phyloP scores from a whole-genome alignment of 1,284 basidiomycete genomes.

The Heterobasidion parviporum region DNA sequence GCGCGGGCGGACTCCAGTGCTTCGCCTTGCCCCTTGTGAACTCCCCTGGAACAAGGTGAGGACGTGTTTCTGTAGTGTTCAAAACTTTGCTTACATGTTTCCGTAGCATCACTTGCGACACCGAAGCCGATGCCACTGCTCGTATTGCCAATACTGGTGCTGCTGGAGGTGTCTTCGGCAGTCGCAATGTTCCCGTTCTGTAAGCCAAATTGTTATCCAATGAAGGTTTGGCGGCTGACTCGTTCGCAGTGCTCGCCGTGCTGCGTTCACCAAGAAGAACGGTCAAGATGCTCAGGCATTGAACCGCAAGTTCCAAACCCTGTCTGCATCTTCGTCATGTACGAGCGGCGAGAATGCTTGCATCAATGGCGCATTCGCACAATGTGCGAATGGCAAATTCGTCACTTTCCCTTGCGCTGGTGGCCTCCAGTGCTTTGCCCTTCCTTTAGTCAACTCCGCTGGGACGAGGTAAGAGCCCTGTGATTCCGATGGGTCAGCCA shows the following conservation, averaged over 20 bases:
- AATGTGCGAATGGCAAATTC: constrained; percentile 34
- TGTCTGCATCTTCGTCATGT: constrained; percentile 27
- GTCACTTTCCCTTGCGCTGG: constrained; percentile 28
- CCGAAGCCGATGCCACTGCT: constrained; percentile 13
- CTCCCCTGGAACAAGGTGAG: constrained; percentile 27
- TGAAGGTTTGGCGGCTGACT: neutral
- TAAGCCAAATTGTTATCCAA: neutral
- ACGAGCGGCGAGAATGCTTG: constrained; percentile 28
- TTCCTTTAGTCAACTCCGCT: constrained; percentile 41
- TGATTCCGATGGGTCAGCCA: neutral
- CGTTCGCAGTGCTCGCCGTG: neutral
- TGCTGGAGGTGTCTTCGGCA: neutral
- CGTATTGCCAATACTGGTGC: neutral
- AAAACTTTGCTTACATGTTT: neutral
- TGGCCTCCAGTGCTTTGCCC: constrained; percentile 33
- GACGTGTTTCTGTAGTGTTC: neutral
- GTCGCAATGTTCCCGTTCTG: neutral
- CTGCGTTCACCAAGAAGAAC: constrained; percentile 18
- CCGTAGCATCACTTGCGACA: constrained; percentile 17
- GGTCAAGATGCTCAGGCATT: constrained; percentile 31
- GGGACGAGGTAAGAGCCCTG: constrained; percentile 24
- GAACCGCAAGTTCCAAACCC: constrained; percentile 29
- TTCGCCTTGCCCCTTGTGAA: constrained; percentile 42
- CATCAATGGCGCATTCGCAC: constrained; percentile 14
- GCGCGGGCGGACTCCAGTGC: constrained; percentile 33